Percentiles rank a stretch among this genome's conserved stretches.
Evolutionary conservation across 2,329 filamentous ascomycete species (phyloP).

Genomic region (Pyrenochaeta sp.): DNA sequence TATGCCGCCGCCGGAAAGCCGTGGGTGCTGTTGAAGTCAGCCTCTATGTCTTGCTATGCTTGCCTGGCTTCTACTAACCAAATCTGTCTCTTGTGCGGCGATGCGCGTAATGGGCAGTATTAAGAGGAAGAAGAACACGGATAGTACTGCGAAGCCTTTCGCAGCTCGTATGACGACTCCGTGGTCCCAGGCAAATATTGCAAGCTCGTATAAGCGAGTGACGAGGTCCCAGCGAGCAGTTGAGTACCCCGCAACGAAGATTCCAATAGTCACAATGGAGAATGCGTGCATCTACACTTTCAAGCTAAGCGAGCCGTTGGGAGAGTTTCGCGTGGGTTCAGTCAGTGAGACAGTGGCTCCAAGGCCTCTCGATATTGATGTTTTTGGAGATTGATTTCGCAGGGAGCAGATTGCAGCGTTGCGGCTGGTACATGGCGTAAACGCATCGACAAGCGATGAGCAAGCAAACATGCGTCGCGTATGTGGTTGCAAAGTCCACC

Average conservation of each 20-base stretch:
- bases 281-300: slow-evolving; percentile 88
- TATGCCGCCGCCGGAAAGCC: slow-evolving; percentile 78
- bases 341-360: slow-evolving; percentile 3
- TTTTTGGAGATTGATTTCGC: neutral
- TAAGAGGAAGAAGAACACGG: slow-evolving; percentile 83
- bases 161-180: slow-evolving; percentile 89
- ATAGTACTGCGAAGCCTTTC: slow-evolving; percentile 84
- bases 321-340: neutral
- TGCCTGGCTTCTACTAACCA: slow-evolving; percentile 67
- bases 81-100: slow-evolving; percentile 78
- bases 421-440: slow-evolving; percentile 25
- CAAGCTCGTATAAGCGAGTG: slow-evolving; percentile 94
- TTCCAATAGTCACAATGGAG: slow-evolving; percentile 92
- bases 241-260: slow-evolving; percentile 99
- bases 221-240: slow-evolving; percentile 99
- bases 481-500: slow-evolving; percentile 16
- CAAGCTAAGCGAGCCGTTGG: slow-evolving; percentile 29
- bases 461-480: slow-evolving; percentile 7
- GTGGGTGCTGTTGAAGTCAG: slow-evolving; percentile 73
- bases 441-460: slow-evolving; percentile 10
- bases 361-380: neutral
- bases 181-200: slow-evolving; percentile 98
- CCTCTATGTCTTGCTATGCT: neutral
- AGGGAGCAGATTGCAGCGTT: neutral
- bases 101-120: slow-evolving; percentile 85